Base-by-base conservation (phyloP, 2,329 filamentous ascomycete genomes). In the Colletotrichum liaoningense region DNA sequence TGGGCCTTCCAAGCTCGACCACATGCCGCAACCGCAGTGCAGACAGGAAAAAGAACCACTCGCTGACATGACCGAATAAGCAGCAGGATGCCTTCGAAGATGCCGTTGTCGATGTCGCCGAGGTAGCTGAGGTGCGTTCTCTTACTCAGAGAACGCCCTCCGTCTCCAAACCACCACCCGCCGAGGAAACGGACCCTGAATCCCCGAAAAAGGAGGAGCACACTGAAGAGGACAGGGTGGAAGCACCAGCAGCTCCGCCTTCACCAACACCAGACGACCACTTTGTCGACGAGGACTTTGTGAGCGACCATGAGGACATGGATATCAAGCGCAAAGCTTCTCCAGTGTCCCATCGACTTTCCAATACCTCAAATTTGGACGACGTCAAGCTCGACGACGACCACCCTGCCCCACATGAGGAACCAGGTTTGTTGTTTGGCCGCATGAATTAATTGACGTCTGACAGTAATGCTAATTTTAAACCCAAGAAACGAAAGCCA, bases 31-130 rank as follows among this genome's bases (percentile, higher is more conserved):
- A 19, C 49, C 30, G 30, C 16, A 57, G 33, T 38, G 30, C 28
- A 57, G 26, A 54, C 16, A n/a, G 28, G 14, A 38, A 8, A 26
- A 26, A 28, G 2, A 57, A 52, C 8, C 12, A 52, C 49, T 62
- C 35, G 67, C 71, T 73, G 57, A 73, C 71, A 42, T 24, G 26
- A 35, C 11, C 30, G 55, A 11, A 30, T 26, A 56, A 73, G 57
- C 76, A 58, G 57, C 73, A 94, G 92, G 93, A 95, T 78, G 90
- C 89, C 19, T 97, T 97, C 79, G 94, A 97, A 84, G 95, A 98
- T 86, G 95, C 94, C 68, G 85, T 90, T 77, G 93, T 71, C 49
- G 70, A 73, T 35, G 94, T 82, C 89, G 87, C 73, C 14, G 71
- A 73, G 38, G 94, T 81, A 89, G 87, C 73, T 58, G 92, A 90